These are phyloP conservation scores for Thymus quinquecostatus DNA, from an alignment of 257 asterid genomes.

Conservation along the genomic window DNA sequence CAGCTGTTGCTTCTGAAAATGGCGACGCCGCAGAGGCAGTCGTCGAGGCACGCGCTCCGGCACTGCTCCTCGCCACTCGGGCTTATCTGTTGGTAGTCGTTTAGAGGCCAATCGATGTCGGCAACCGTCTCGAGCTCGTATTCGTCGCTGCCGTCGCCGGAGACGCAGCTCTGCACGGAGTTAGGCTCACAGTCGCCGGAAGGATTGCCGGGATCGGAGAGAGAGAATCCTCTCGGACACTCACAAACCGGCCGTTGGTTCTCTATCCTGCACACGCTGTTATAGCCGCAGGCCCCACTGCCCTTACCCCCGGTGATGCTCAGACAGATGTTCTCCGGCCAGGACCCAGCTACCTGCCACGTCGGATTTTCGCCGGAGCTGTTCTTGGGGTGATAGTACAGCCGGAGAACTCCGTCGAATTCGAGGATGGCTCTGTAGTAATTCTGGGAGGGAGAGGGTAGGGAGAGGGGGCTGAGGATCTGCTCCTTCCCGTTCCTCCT, in stretches of 20 bases:
- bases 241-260: slow-evolving; percentile 46
- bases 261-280: slow-evolving; percentile 45
- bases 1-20: slow-evolving; percentile 46
- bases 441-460: slow-evolving; percentile 31
- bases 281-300: slow-evolving; percentile 73
- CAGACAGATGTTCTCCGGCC: slow-evolving; percentile 47
- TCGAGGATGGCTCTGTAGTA: slow-evolving; percentile 49
- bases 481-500: slow-evolving; percentile 31
- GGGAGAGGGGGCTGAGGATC: not conserved
- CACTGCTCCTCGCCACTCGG: slow-evolving; percentile 38
- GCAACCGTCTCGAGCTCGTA: slow-evolving; percentile 32
- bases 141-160: slow-evolving; percentile 16
- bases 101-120: slow-evolving; percentile 46
- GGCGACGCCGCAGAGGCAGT: slow-evolving; percentile 61
- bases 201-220: slow-evolving; percentile 43
- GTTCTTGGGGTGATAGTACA: slow-evolving; percentile 46
- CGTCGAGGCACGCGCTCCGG: slow-evolving; percentile 48
- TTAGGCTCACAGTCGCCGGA: slow-evolving; percentile 49
- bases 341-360: slow-evolving; percentile 39
- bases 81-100: slow-evolving; percentile 38
- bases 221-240: slow-evolving; percentile 48
- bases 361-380: slow-evolving; percentile 3
- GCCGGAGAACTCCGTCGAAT: slow-evolving; percentile 56
- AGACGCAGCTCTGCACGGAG: slow-evolving; percentile 40
- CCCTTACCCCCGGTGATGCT: slow-evolving; percentile 23